phyloP scores from a whole-genome alignment of 202 grass and related monocot species.

The Carex arenaria region DNA sequence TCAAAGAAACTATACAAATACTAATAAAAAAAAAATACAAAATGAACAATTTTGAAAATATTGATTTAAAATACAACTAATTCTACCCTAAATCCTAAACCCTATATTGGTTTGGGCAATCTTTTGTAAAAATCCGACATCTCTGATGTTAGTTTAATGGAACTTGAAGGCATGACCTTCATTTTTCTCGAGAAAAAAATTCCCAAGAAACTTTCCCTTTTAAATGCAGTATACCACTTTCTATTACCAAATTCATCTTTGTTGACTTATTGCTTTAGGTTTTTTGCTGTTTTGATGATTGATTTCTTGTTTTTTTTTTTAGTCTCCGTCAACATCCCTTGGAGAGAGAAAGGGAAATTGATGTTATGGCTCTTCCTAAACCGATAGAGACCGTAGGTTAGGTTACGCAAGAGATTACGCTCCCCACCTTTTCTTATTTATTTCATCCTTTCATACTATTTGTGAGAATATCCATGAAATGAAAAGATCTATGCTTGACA shows the following conservation, averaged over 20 bases:
- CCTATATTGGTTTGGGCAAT: too few species aligned
- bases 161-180: too few species aligned
- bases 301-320: not conserved
- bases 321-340: not conserved
- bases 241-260: not conserved
- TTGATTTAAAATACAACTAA: not conserved
- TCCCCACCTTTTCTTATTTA: not conserved
- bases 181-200: too few species aligned
- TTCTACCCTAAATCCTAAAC: too few species aligned
- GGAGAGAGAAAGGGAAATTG: not conserved
- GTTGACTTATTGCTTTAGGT: not conserved
- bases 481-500: not conserved
- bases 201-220: too few species aligned
- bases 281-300: not conserved
- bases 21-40: too few species aligned
- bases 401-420: conserved; percentile 15
- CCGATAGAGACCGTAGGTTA: not conserved
- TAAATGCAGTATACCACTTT: too few species aligned
- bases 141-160: too few species aligned
- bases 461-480: not conserved
- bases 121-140: too few species aligned
- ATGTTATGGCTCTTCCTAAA: not conserved
- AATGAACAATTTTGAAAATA: too few species aligned
- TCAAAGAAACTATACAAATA: too few species aligned
- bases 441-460: not conserved